phyloP scores from a whole-genome alignment of 2,329 filamentous ascomycete genomes.

The Sodiomyces alkalinus region DNA sequence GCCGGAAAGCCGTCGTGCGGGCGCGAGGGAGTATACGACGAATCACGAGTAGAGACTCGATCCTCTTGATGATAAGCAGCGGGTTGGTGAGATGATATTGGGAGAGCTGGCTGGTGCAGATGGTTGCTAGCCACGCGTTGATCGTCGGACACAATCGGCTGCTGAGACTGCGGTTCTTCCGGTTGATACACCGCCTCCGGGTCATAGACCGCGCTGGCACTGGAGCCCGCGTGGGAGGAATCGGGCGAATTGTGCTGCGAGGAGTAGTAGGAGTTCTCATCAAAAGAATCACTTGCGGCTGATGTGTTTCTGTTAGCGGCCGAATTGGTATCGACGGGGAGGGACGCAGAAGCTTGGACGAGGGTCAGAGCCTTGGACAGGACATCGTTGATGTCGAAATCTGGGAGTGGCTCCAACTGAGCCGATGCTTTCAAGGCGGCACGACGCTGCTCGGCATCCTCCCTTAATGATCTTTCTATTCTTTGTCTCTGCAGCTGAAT shows the following conservation, averaged over 20 bases:
- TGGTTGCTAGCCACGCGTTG: no score
- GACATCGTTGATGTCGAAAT: slow-evolving; percentile 59
- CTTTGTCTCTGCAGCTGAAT: slow-evolving; percentile 65
- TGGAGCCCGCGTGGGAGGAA: slow-evolving; percentile 27
- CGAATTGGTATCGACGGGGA: slow-evolving; percentile 38
- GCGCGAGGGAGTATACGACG: neutral
- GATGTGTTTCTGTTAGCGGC: slow-evolving; percentile 41
- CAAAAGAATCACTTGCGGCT: slow-evolving; percentile 63
- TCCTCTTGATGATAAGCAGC: slow-evolving; percentile 9
- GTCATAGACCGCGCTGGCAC: slow-evolving; percentile 29
- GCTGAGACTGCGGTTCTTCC: slow-evolving; percentile 5
- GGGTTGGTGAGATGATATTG: slow-evolving; percentile 4
- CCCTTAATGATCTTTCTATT: slow-evolving; percentile 61
- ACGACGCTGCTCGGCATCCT: slow-evolving; percentile 55
- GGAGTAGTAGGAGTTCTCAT: slow-evolving; percentile 92
- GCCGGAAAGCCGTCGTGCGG: neutral
- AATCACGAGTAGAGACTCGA: slow-evolving; percentile 4
- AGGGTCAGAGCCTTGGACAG: slow-evolving; percentile 54
- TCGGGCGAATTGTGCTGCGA: slow-evolving; percentile 74
- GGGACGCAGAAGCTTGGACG: slow-evolving; percentile 50
- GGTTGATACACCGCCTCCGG: slow-evolving; percentile 13
- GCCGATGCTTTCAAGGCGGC: slow-evolving; percentile 23
- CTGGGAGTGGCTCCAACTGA: slow-evolving; percentile 38
- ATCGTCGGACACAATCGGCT: no score
- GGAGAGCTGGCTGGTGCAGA: slow-evolving; percentile 1